Base-by-base conservation (phyloP, 495 filamentous ascomycete species). In the Tetracladium setigerum region DNA sequence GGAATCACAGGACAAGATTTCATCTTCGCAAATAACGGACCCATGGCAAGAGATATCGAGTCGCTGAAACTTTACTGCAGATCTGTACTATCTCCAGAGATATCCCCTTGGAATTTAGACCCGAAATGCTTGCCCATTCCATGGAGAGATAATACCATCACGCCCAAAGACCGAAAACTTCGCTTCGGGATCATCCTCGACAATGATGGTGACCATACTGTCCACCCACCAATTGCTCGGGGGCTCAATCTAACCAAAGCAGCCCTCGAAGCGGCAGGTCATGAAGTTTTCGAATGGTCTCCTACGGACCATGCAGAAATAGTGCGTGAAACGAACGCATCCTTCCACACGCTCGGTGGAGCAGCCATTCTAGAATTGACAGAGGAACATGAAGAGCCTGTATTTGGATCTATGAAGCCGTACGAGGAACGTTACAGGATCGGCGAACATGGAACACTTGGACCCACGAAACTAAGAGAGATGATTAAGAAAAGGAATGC, bases 361-460 rank as follows among this genome's bases (percentile, higher is more conserved):
- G 76, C 76, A 49, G 78, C 79, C 44, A 70, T 81, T 30, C 56
- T 67, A 5, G 66, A 69, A 1, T 68, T 74, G 36, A 61, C 79
- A 1, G 61, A 44, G 9, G 57, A 54, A 16, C 69, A 67, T 22
- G 71, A 72, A 0, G 77, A 82, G 46, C 76, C 76, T 3, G 70
- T 67, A 24, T 71, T 78, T 45, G 40, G 27, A 6, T 57, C 37
- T 2, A 59, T 58, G 52, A 52, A 56, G 32, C 27, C 43, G 4
- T 56, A 56, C 41, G 56, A 62, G 38, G 37, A 37, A 7, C 15
- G 47, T 14, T 55, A 50, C 19, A 41, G 38, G 15, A 53, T 43
- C 14, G 57, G 51, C 5, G 53, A 57, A 33, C 30, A 46, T 39
- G 50, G 53, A 12, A 50, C 47, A 24, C 46, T 62, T 16, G 49